Evolutionary conservation across 2,329 filamentous ascomycete genomes (phyloP), one percentile per base, ranked within the genome.

Genomic region (Cercospora berteroae): DNA sequence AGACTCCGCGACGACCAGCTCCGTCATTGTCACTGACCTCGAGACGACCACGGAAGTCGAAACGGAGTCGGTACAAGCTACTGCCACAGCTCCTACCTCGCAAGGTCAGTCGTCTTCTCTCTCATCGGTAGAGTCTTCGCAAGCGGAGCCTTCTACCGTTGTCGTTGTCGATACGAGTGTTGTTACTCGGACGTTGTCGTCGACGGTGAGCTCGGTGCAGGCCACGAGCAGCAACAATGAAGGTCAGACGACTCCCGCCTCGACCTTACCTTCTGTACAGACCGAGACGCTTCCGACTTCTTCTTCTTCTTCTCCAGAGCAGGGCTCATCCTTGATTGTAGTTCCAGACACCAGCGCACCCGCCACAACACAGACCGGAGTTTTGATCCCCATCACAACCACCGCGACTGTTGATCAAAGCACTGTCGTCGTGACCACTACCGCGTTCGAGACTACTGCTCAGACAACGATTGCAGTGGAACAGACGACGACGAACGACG

Each of bases 371-470:
- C 65, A 72, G 39, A 73, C 75, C 25, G 77, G 76, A 56, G 74
- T 83, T 23, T 70, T 83, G 33, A 74, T 83, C 8, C 78, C 80
- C 9, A 73, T 80, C 25, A 73, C 76, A 20, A 67, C 79, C 60
- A 79, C 80, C 1, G 79, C 80, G 2, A 82, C 80, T 16, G 71
- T 80, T 66, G 73, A 72, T 29, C 81, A 81, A 67, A 75, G 73
- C 61, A 73, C 79, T 6, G 71, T 77, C n/a, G 69, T 72, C 3
- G 39, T 69, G n/a, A 80, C 81, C 4, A 80, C 78, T 5, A 74
- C 76, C 5, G 79, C 80, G 60, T 78, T 83, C 64, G 77, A 73
- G 50, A 70, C 70, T 6, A 67, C 75, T 12, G 70, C 70, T 18
- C 72, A 73, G 9, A 76, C 77, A 9, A 78, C 73, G 62, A 71